Conservation (phyloP, 306 rosid genomes). For the Datisca glomerata region DNA sequence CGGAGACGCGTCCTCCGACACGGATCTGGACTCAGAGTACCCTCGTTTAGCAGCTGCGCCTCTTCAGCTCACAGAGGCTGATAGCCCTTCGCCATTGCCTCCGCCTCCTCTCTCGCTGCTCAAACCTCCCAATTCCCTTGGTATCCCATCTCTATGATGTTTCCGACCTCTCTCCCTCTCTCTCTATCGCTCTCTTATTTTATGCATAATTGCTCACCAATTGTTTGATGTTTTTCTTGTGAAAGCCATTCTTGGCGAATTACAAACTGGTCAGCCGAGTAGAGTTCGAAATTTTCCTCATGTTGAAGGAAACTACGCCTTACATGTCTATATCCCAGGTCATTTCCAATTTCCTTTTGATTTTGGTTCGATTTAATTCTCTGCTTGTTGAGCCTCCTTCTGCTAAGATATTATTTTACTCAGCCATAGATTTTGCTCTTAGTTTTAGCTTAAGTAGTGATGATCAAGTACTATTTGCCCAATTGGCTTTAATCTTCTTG, state of each 20-base stretch:
- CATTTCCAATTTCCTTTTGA: not conserved
- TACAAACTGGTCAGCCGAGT: constrained; percentile 30
- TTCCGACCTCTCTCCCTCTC: not conserved
- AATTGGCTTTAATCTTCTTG: too few relatives aligned
- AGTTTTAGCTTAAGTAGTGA: too few relatives aligned
- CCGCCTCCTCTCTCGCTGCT: constrained; percentile 68
- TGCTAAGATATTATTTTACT: too few relatives aligned
- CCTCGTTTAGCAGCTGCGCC: constrained; percentile 11
- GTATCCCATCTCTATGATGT: constrained; percentile 17
- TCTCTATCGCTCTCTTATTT: not conserved
- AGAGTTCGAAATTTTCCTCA: constrained; percentile 78
- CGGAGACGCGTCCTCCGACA: constrained; percentile 54
- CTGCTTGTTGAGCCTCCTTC: too few relatives aligned
- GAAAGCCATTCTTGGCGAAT: constrained; percentile 29
- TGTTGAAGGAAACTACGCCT: constrained; percentile 69
- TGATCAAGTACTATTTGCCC: too few relatives aligned
- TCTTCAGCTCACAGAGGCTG: constrained; percentile 5
- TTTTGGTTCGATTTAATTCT: too few relatives aligned
- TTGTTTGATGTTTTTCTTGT: constrained; percentile 22
- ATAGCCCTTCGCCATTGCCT: constrained; percentile 22
- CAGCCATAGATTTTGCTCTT: too few relatives aligned
- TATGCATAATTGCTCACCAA: constrained; percentile 6
- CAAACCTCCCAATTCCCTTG: constrained; percentile 31
- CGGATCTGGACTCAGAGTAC: constrained; percentile 33
- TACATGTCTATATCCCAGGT: constrained; percentile 85